Evolutionary conservation across 2,329 filamentous ascomycete species (phyloP), one percentile per base, ranked within the genome.

Genomic region (Cryoendolithus antarcticus): DNA sequence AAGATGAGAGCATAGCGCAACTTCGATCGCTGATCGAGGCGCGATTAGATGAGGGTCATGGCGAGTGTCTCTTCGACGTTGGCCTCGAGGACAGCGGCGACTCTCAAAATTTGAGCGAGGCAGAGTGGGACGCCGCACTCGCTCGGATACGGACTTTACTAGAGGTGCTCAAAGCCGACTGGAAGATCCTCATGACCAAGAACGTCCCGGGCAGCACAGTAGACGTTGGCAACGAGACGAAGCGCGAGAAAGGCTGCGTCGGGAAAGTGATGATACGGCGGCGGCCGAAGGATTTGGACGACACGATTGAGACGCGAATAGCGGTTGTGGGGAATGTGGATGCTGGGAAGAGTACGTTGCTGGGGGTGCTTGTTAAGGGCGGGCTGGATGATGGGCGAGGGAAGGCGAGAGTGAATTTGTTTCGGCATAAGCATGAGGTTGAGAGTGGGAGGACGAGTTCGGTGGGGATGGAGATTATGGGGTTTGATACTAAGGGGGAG

Each of bases 401-500:
- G 9, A 89, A 84, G 60, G 89, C 91, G 34, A 81, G 91, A 46
- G 84, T 98, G 38, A 96, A 94, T 48, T 76, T 98, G 9, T 98
- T 98, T 64, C 77, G 91, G 10, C 91, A 98, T 62, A 96, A 98
- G 63, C 91, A 98, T 56, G 91, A 98, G 63, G 82, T 96, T 31
- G 91, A 98, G 62, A 91, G 84, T 34, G 91, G 91, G 1, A 75
- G 91, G 48, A 98, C 91, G 7, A 94, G 86, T 57, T 95, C 88
- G 0, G 91, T 98, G 1, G 89, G 91, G 32, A 93, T 96, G 88
- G 91, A 98, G 61, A 96, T 96, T 45, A 86, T 96, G 81, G 91
- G 91, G 2, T 98, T 95, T 52, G 86, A 96, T 60, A 86, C 82
- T 37, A 73, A 74, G 40, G 89, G 91, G 24, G 76, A 88, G 19